Percentiles rank a stretch among this genome's conserved stretches.
Conservation (phyloP, 192 early-diverging fungal genomes). For the Jimgerdemannia lactiflua region DNA sequence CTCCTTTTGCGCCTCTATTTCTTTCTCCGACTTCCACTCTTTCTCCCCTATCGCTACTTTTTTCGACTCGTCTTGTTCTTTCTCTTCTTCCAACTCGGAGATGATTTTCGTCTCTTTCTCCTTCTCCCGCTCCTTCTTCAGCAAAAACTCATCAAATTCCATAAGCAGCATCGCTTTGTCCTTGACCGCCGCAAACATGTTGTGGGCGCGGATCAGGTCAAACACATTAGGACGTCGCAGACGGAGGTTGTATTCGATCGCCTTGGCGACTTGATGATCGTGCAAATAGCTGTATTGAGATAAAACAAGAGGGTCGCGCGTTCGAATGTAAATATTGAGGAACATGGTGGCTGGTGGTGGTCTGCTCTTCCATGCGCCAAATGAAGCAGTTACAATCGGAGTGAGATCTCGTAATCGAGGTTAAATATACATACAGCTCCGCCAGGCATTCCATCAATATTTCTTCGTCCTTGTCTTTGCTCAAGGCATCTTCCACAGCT, state of each 20-base stretch:
- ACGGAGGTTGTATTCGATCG: slow-evolving; percentile 78
- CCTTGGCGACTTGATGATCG: slow-evolving; percentile 71
- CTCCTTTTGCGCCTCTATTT: background rate
- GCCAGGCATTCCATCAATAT: slow-evolving; percentile 71
- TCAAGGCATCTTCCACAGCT: slow-evolving; percentile 66
- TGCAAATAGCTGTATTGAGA: slow-evolving; percentile 52
- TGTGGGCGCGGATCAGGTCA: slow-evolving; percentile 69
- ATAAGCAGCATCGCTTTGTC: slow-evolving; percentile 80
- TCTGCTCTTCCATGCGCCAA: background rate
- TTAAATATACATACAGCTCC: slow-evolving; percentile 57
- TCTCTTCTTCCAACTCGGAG: background rate
- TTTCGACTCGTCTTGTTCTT: background rate
- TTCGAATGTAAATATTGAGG: background rate
- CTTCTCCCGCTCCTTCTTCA: slow-evolving; percentile 29
- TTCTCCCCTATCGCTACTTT: background rate
- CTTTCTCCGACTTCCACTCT: background rate
- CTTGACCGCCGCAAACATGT: slow-evolving; percentile 77
- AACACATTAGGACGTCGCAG: slow-evolving; percentile 71
- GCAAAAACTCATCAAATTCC: slow-evolving; percentile 73
- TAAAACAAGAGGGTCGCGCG: background rate
- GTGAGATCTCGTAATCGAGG: no score
- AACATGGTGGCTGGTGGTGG: background rate
- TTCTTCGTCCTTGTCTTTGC: slow-evolving; percentile 51
- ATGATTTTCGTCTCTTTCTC: slow-evolving; percentile 17
- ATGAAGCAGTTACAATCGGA: background rate